Base-by-base conservation (phyloP, 495 filamentous ascomycete genomes). In the Hypoxylon cercidicola region DNA sequence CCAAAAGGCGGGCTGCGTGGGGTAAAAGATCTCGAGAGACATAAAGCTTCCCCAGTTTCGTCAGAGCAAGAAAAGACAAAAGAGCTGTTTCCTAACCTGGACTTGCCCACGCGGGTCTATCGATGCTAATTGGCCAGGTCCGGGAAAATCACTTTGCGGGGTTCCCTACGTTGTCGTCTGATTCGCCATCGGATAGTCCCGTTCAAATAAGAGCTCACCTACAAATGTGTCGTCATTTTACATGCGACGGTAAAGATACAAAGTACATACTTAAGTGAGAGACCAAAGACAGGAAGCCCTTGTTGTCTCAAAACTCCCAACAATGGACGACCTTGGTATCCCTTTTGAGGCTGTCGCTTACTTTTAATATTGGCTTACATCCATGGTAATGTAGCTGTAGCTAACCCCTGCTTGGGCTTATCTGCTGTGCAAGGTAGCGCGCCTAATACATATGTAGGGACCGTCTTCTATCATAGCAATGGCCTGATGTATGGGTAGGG, bases 21-120 rank as follows among this genome's bases (percentile, higher is more conserved):
- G 30, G 30, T 32, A 32, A 11, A 28, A 32, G 10, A 32, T 32
- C 30, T 11, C 1, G 10, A 32, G 10, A 32, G 30, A 32, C 30
- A 10, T n/a, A 32, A 32, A 10, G 30, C 30, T 32, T 32, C 30
- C 30, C 30, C 30, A 32, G 30, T 11, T 32, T 32, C 30, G 30
- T 32, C 30, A 32, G 13, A n/a, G 7, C 19, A 25, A 45, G 4
- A 8, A 2, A 39, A 28, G 35, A 5, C 18, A 35, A 30, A 50
- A 56, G 25, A 25, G 45, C 39, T 56, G 37, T 63, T 63, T 56
- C 60, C 60, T 63, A 63, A 63, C 52, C 25, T 45, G 47, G 60
- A 57, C 39, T 20, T 23, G 15, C 28, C 21, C 30, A 45, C 48
- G 8, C 11, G 44, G 49, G 12, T 39, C 40, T 21, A 12, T 53